phyloP scores from a whole-genome alignment of 2,329 filamentous ascomycete species.

The Colletotrichum sublineola region DNA sequence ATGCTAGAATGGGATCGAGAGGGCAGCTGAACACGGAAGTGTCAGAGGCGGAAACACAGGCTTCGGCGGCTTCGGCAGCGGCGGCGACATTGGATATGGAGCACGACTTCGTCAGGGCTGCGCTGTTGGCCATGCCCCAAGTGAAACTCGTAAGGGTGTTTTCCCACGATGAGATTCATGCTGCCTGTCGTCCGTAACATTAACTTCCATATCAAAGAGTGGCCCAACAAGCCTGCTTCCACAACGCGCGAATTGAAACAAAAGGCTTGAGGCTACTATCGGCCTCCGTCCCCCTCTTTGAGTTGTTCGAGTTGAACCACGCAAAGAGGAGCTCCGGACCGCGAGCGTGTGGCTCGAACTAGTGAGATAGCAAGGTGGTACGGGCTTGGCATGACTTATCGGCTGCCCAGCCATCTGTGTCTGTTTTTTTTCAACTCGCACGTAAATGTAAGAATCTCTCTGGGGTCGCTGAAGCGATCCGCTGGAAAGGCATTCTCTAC shows the following conservation, averaged over 20 bases:
- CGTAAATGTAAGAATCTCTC: no score
- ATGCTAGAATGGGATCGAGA: background rate
- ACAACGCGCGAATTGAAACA: no score
- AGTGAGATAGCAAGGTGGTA: no score
- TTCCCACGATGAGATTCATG: constrained; percentile 1
- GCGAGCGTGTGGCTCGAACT: no score
- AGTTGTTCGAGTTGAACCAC: no score
- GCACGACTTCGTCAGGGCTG: background rate
- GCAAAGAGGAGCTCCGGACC: no score
- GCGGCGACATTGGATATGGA: constrained; percentile 9
- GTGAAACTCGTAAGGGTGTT: constrained; percentile 34
- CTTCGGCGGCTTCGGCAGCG: background rate
- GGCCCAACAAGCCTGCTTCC: no score
- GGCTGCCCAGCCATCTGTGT: background rate
- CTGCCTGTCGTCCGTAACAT: background rate
- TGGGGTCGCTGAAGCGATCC: background rate
- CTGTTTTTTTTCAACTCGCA: background rate
- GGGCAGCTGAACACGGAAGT: background rate
- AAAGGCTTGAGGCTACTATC: no score
- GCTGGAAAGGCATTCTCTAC: background rate
- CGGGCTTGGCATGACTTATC: no score
- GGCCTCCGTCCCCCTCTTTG: no score
- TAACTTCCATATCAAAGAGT: background rate
- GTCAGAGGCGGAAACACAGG: background rate
- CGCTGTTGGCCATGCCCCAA: constrained; percentile 19